Percentiles rank a stretch among this genome's conserved stretches.
phyloP scores from a whole-genome alignment of 2,329 filamentous ascomycete species.

The Ramichloridium luteum region DNA sequence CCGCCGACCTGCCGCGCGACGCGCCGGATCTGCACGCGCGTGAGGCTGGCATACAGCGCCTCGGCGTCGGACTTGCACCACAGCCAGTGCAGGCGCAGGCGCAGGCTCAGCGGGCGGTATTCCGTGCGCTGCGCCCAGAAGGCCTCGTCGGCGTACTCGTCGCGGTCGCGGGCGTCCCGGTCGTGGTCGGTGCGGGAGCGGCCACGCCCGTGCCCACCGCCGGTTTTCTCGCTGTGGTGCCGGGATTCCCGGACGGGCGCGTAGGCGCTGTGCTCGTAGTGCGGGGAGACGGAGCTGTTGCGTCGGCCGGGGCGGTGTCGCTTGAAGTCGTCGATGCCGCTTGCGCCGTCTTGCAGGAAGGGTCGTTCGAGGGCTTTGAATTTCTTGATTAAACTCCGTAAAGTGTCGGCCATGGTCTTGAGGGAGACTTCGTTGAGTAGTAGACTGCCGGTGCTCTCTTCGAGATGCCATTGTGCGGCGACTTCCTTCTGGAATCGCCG shows the following conservation, averaged over 20 bases:
- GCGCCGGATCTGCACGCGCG: slow-evolving; percentile 27
- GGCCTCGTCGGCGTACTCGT: slow-evolving; percentile 19
- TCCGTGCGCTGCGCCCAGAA: slow-evolving; percentile 21
- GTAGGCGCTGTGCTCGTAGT: slow-evolving; percentile 20
- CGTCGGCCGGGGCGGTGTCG: slow-evolving; percentile 11
- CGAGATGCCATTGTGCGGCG: too few relatives aligned
- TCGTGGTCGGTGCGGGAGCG: slow-evolving; percentile 9
- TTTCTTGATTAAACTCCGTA: slow-evolving; percentile 26
- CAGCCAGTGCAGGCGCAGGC: slow-evolving; percentile 28
- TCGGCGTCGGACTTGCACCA: slow-evolving; percentile 25
- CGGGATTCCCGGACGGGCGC: slow-evolving; percentile 21
- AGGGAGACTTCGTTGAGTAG: slow-evolving; percentile 25
- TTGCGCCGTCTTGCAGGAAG: slow-evolving; percentile 23
- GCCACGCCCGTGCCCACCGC: slow-evolving; percentile 4
- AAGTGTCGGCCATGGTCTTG: slow-evolving; percentile 25
- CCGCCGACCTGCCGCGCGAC: slow-evolving; percentile 26
- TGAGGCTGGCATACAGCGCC: slow-evolving; percentile 25
- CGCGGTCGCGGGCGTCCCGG: slow-evolving; percentile 14
- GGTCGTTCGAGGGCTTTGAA: slow-evolving; percentile 28
- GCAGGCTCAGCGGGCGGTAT: slow-evolving; percentile 25
- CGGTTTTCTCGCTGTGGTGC: slow-evolving; percentile 7
- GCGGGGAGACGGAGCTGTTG: slow-evolving; percentile 12
- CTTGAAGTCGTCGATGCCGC: slow-evolving; percentile 15
- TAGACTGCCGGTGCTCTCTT: too few relatives aligned
- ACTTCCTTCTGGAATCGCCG: slow-evolving; percentile 9